Evolutionary conservation across 345 rosid species (phyloP).

Genomic region (Streptanthus diversifolius): DNA sequence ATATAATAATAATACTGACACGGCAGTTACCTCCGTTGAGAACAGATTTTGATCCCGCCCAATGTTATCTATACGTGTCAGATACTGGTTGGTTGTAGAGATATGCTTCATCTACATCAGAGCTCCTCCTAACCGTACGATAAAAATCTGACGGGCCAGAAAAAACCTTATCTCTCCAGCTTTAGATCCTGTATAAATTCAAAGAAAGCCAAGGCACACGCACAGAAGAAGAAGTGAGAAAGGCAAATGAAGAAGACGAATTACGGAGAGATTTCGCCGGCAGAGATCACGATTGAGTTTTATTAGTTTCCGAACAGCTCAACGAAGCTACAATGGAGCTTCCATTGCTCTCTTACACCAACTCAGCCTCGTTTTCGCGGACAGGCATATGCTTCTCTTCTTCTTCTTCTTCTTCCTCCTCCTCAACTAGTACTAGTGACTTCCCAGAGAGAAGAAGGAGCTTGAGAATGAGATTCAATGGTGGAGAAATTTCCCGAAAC

Average conservation of each 20-base stretch:
- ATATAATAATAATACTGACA: background rate
- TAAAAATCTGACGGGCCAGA: conserved; percentile 21
- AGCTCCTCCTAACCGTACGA: conserved; percentile 6
- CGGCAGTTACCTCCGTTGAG: conserved; percentile 2
- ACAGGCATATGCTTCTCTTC: conserved; percentile 33
- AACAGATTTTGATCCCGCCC: conserved; percentile 32
- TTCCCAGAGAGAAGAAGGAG: conserved; percentile 31
- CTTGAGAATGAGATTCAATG: conserved; percentile 28
- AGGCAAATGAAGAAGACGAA: conserved; percentile 16
- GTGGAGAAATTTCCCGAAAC: conserved; percentile 24
- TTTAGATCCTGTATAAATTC: conserved; percentile 9
- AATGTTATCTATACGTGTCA: conserved; percentile 43
- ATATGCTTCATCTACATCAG: conserved; percentile 23
- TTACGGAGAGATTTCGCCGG: background rate
- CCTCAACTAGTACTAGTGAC: conserved; percentile 1
- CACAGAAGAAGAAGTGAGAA: background rate
- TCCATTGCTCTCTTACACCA: conserved; percentile 39
- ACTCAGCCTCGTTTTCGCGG: conserved; percentile 34
- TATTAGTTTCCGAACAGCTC: background rate
- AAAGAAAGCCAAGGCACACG: background rate
- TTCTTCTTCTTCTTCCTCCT: conserved; percentile 24
- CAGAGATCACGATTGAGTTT: conserved; percentile 20
- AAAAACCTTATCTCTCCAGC: conserved; percentile 26
- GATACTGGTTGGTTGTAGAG: background rate
- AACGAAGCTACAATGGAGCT: conserved; percentile 40